Evolutionary conservation across 345 rosid genomes (phyloP).

Genomic region (Camelina neglecta): DNA sequence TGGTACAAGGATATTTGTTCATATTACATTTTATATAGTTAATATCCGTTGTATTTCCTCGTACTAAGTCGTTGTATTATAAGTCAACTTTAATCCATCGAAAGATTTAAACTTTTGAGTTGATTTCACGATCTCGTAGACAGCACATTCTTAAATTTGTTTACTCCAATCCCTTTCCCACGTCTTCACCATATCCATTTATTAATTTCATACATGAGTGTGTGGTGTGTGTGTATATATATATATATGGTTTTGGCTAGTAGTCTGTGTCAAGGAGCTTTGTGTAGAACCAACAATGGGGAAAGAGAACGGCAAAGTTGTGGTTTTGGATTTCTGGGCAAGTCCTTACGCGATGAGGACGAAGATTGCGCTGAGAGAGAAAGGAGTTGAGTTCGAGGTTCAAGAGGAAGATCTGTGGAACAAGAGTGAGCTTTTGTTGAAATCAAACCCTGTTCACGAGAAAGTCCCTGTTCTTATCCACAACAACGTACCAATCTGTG

Average conservation of each 20-base stretch:
- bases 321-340: slow-evolving; percentile 46
- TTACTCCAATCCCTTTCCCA: slow-evolving; percentile 30
- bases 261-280: slow-evolving; percentile 13
- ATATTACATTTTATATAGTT: slow-evolving; percentile 1
- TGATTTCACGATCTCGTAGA: slow-evolving; percentile 36
- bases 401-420: slow-evolving; percentile 46
- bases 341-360: slow-evolving; percentile 49
- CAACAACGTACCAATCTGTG: slow-evolving; percentile 24
- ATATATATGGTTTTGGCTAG: slow-evolving; percentile 14
- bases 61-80: slow-evolving; percentile 27
- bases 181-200: slow-evolving; percentile 25
- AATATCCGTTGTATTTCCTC: neutral
- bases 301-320: slow-evolving; percentile 40
- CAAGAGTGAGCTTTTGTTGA: slow-evolving; percentile 45
- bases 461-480: slow-evolving; percentile 50
- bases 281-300: slow-evolving; percentile 35
- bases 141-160: slow-evolving; percentile 28
- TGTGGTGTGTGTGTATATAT: neutral
- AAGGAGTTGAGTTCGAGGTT: slow-evolving; percentile 40
- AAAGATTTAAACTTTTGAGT: slow-evolving; percentile 36
- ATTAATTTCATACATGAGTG: slow-evolving; percentile 4
- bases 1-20: slow-evolving; percentile 26
- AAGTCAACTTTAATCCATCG: slow-evolving; percentile 32
- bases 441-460: slow-evolving; percentile 44
- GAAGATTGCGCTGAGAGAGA: slow-evolving; percentile 45